Evolutionary conservation across 768 basidiomycete genomes (phyloP).

Genomic region (Leccinum disarticulatum): DNA sequence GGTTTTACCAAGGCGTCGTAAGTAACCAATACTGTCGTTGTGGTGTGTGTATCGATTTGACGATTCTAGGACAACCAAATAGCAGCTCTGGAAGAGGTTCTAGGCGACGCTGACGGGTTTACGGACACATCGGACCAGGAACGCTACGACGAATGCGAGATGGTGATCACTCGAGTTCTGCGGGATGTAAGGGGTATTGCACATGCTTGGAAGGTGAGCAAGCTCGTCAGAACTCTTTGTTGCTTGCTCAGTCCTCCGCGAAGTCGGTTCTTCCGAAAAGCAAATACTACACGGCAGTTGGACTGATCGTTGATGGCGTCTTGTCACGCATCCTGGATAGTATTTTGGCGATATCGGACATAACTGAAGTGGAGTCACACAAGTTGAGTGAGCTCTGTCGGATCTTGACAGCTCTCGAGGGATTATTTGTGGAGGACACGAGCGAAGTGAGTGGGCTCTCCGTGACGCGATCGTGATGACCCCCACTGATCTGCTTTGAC

Average conservation of each 20-base stretch:
- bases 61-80: conserved; percentile 25
- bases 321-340: conserved; percentile 68
- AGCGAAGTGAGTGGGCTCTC: conserved; percentile 45
- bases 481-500: background rate
- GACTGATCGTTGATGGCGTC: conserved; percentile 65
- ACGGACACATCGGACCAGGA: conserved; percentile 67
- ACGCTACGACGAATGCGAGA: conserved; percentile 76
- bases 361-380: conserved; percentile 85
- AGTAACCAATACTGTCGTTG: conserved; percentile 27
- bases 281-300: conserved; percentile 72
- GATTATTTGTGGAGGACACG: conserved; percentile 69
- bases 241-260: conserved; percentile 1
- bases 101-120: conserved; percentile 64
- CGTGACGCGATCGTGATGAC: background rate
- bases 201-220: conserved; percentile 71
- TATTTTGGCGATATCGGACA: conserved; percentile 77
- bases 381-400: conserved; percentile 79
- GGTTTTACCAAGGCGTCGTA: conserved; percentile 72
- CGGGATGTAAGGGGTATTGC: conserved; percentile 63
- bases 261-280: conserved; percentile 69
- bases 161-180: conserved; percentile 58
- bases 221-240: background rate
- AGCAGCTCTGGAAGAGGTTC: conserved; percentile 37
- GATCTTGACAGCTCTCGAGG: conserved; percentile 76
- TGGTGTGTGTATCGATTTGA: background rate